These are phyloP conservation scores for Dalechampia spathulata DNA, from an alignment of 441 rosid species.

Conservation along the genomic window DNA sequence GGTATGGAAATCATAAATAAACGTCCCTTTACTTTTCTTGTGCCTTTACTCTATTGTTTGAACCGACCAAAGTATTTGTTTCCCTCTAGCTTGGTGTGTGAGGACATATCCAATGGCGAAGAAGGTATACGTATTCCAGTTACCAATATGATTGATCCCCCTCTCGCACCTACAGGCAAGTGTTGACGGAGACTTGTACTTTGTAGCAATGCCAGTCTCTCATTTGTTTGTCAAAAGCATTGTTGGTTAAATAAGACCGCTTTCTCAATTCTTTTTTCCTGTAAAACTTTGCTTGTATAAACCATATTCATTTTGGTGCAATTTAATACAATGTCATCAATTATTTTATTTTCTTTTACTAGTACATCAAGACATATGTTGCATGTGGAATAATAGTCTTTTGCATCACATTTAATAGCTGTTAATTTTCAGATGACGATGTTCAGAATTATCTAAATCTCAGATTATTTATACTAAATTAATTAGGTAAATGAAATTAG, in stretches of 20 bases:
- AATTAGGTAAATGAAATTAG: too few species aligned
- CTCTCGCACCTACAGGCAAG: constrained; percentile 46
- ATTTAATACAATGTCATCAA: neutral
- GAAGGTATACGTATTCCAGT: constrained; percentile 40
- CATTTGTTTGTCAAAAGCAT: neutral
- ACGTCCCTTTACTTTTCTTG: neutral
- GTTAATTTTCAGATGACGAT: neutral
- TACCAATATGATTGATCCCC: constrained; percentile 37
- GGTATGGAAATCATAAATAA: constrained; percentile 32
- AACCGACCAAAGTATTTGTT: constrained; percentile 16
- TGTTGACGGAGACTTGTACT: constrained; percentile 2
- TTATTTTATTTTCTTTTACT: neutral
- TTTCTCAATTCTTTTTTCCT: neutral
- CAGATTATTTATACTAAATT: too few species aligned
- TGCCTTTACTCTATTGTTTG: neutral
- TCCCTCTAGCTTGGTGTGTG: constrained; percentile 37
- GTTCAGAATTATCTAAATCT: neutral
- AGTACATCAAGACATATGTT: neutral
- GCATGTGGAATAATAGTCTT: neutral
- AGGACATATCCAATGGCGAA: constrained; percentile 41
- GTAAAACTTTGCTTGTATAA: neutral
- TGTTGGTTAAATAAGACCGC: neutral
- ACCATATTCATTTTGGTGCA: neutral
- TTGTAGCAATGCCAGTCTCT: neutral
- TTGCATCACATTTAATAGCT: neutral